Base-by-base conservation (phyloP, 768 basidiomycete species). In the Sporobolomyces pararoseus region DNA sequence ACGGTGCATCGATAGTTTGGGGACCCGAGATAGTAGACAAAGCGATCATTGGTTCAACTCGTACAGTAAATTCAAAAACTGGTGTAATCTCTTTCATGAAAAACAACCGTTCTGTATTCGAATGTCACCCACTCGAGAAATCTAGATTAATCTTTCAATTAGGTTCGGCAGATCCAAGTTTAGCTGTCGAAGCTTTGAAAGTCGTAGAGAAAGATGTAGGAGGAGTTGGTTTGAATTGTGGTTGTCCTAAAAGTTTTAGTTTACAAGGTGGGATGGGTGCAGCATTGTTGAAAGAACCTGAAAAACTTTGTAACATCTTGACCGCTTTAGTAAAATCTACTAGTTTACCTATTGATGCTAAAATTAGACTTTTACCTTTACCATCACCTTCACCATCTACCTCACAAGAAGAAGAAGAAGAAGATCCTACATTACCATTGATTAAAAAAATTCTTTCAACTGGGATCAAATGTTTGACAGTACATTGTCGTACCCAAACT, bases 191-290 rank as follows among this genome's bases (percentile, higher is more conserved):
- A 81, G 95, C 96, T 2, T 93, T 96, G 7, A 86, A 87, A 76
- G 85, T 84, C 0, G 90, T 99, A 46, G 84, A 87, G 80, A 82
- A 89, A 39, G 96, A 99, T 76, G 87, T 99, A 35, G 87, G 93
- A 0, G 96, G 94, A 25, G 84, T 99, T 76, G 96, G 98, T 79
- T 87, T 99, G 69, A 98, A 98, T 79, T 98, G 96, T 77, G 96
- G 95, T 0, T 99, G 95, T 63, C 76, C 76, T 13, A 76, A 76
- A 53, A 32, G 70, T 17, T 77, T 77, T 51, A 72, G 70, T 16
- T 32, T 71, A 3, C 57, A 64, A 31, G 81, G 88, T 0, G 96
- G 96, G 0, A 98, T 98, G 94, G 96, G 96, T 13, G 95, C 96
- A 1, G 95, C 94, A 4, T 83, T 99, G 19, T 85, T 99, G 59